phyloP scores from a whole-genome alignment of 352 stramenopile genomes.

The Phytophthora citrophthora region DNA sequence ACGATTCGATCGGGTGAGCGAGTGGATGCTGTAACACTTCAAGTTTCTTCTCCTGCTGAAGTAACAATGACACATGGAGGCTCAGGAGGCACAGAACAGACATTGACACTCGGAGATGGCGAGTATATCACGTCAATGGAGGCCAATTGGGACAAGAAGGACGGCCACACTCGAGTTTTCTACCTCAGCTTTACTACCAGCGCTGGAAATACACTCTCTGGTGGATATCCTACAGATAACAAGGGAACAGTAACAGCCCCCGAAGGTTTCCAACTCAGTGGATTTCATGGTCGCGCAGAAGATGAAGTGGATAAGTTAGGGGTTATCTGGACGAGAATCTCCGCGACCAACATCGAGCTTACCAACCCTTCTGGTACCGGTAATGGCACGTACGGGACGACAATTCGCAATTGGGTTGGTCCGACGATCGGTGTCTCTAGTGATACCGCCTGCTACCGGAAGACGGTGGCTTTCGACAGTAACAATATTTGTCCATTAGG shows the following conservation, averaged over 20 bases:
- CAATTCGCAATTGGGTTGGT: constrained; percentile 23
- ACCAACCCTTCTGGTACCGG: constrained; percentile 7
- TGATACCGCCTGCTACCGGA: constrained; percentile 22
- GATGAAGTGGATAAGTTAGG: no score
- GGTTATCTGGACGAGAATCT: no score
- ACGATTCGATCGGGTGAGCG: constrained; percentile 15
- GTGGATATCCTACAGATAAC: no score
- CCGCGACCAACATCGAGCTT: constrained; percentile 4
- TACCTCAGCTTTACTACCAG: constrained; percentile 7
- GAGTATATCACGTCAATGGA: constrained; percentile 30
- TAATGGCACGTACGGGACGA: constrained; percentile 12
- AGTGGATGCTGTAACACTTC: constrained; percentile 9
- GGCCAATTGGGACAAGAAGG: constrained; percentile 22
- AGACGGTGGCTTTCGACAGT: constrained; percentile 11
- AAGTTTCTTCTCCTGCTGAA: constrained; percentile 12
- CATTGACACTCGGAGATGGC: neutral
- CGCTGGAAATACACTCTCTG: no score
- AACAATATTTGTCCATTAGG: constrained; percentile 7
- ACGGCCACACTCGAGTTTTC: neutral
- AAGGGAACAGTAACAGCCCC: no score
- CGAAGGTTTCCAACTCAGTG: no score
- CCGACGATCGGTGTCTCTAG: constrained; percentile 14
- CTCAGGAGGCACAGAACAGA: constrained; percentile 14
- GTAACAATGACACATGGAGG: constrained; percentile 16
- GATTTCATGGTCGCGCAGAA: no score